Evolutionary conservation across 805 yeast species (phyloP), one percentile per base, ranked within the genome.

Genomic region (fission yeast (Schizosaccharomyces pombe)): DNA sequence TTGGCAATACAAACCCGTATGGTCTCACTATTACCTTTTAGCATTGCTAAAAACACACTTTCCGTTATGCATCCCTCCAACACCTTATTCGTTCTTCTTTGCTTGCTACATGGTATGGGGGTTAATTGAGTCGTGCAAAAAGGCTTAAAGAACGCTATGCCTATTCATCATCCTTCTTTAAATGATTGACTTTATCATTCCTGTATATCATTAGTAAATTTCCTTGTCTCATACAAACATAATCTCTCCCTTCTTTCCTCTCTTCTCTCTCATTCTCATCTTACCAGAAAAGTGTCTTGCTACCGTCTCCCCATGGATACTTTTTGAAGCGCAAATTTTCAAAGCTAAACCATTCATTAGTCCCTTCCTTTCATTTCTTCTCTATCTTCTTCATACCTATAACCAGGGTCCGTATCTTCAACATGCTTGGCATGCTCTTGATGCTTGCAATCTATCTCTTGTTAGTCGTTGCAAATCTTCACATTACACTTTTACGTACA

Each of bases 241-340:
- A 8, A 32, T 32, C 34, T 9, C 34, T 12, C 34, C 8, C 34
- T 32, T 32, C n/a, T 3, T 19, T 4, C 12, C 11, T 3, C 40
- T 34, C 22, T 12, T 6, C 43, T 37, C 4, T 28, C 14, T 3
- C 11, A 26, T 40, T 4, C 47, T 3, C n/a, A 4, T 6, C 49
- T 43, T 43, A 43, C 49, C 49, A 43, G 30, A 43, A 43, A 14
- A 43, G 49, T 16, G 49, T 43, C 49, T 43, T 43, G 28, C 14
- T 26, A 14, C 49, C 49, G 4, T 43, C 30, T 16, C 49, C 49
- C 49, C 49, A 43, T 22, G 49, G 49, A 24, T 43, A 43, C 30
- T 43, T 43, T 19, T 19, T 43, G 49, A 22, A 22, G 14, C 49
- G 49, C 30, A 43, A 5, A 14, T 43, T 43, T 43, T 43, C 49